Conservation (phyloP, 225 moss, liverwort and hornwort species). For the Polytrichum formosum region DNA sequence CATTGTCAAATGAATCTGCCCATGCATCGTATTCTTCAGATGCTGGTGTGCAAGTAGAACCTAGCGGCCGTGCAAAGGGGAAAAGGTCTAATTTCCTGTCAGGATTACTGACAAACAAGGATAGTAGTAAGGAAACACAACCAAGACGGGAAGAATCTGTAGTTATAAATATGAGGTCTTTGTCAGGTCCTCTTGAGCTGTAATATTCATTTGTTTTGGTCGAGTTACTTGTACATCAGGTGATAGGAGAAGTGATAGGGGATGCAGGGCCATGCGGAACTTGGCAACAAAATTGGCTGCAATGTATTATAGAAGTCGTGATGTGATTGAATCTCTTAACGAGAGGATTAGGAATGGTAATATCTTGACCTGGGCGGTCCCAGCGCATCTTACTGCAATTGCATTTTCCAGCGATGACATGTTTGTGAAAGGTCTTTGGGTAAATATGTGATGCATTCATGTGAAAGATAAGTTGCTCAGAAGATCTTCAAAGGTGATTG, state of each 20-base stretch:
- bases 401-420: too few species aligned
- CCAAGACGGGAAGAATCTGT: constrained; percentile 44
- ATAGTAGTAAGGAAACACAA: constrained; percentile 33
- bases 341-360: too few species aligned
- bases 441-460: too few species aligned
- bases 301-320: too few species aligned
- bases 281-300: too few species aligned
- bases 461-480: too few species aligned
- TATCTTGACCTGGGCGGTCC: too few species aligned
- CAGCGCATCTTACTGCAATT: too few species aligned
- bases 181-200: constrained; percentile 68
- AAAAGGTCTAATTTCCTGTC: constrained; percentile 50
- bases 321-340: too few species aligned
- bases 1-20: constrained; percentile 20
- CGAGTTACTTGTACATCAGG: constrained; percentile 13
- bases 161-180: constrained; percentile 51
- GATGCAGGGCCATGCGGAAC: too few species aligned
- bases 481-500: too few species aligned
- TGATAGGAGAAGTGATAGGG: neutral
- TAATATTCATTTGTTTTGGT: constrained; percentile 25
- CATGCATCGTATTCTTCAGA: constrained; percentile 25
- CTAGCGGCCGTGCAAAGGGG: constrained; percentile 33
- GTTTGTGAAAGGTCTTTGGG: too few species aligned
- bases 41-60: constrained; percentile 27
- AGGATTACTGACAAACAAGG: constrained; percentile 46